Percentiles rank a stretch among this genome's conserved stretches.
phyloP scores from a whole-genome alignment of 139 green algal species.

The Haematococcus lacustris region DNA sequence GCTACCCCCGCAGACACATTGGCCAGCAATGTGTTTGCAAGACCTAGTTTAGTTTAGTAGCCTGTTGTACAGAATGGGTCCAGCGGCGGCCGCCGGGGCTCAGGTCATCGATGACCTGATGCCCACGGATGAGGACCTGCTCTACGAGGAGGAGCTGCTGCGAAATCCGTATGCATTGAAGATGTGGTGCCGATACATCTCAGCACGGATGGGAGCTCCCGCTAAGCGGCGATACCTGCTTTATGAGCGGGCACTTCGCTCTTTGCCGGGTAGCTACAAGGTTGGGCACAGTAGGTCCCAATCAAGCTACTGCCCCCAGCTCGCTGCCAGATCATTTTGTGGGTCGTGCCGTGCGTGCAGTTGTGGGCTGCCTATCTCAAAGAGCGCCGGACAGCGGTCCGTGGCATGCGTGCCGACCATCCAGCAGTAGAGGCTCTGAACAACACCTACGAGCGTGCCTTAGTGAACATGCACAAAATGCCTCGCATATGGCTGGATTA shows the following conservation, averaged over 20 bases:
- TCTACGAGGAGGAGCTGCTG: slow-evolving; percentile 96
- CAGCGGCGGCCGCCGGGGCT: slow-evolving; percentile 9
- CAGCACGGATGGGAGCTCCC: slow-evolving; percentile 61
- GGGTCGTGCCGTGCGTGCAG: no score
- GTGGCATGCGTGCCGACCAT: slow-evolving; percentile 54
- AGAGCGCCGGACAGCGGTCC: slow-evolving; percentile 65
- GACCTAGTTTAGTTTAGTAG: no score
- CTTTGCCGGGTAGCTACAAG: slow-evolving; percentile 92
- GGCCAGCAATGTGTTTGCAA: no score
- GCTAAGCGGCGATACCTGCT: slow-evolving; percentile 71
- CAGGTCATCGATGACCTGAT: slow-evolving; percentile 66
- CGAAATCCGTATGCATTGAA: slow-evolving; percentile 87
- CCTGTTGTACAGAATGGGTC: slow-evolving; percentile 1
- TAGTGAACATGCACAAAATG: slow-evolving; percentile 96
- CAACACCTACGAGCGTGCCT: slow-evolving; percentile 88
- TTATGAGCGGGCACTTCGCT: slow-evolving; percentile 83
- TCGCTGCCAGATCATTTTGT: no score
- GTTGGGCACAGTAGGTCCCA: no score
- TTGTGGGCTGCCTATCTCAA: slow-evolving; percentile 84
- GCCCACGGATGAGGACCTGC: slow-evolving; percentile 81
- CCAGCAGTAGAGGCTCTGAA: slow-evolving; percentile 59
- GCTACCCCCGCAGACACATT: no score
- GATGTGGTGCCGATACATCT: slow-evolving; percentile 90
- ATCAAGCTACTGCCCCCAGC: no score
- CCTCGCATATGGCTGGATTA: slow-evolving; percentile 90